phyloP scores from a whole-genome alignment of 2,329 filamentous ascomycete species.

The Exophiala dermatitidis region DNA sequence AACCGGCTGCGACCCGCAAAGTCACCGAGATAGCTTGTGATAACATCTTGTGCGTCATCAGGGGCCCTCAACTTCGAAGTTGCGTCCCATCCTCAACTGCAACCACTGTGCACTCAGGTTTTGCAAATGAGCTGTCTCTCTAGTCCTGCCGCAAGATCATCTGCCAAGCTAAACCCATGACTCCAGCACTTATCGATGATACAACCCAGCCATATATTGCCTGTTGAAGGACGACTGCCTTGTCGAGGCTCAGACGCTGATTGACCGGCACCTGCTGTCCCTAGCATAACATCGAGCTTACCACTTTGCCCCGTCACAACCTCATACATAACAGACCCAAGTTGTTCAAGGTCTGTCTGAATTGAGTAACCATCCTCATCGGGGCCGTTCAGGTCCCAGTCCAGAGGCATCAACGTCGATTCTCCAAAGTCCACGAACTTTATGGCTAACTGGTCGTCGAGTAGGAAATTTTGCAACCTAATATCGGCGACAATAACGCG shows the following conservation, averaged over 20 bases:
- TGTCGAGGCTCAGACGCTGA: conserved; percentile 7
- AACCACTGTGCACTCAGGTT: too few species aligned
- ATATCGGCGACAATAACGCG: conserved; percentile 21
- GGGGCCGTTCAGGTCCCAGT: conserved; percentile 27
- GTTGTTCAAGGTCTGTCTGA: conserved; percentile 30
- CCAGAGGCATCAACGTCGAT: conserved; percentile 26
- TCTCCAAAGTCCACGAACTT: conserved; percentile 31
- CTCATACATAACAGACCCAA: conserved; percentile 31
- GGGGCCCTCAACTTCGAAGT: too few species aligned
- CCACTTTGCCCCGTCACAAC: conserved; percentile 26
- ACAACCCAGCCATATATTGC: conserved; percentile 27
- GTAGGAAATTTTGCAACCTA: conserved; percentile 17
- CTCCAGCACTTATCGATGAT: conserved; percentile 30
- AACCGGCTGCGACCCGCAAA: too few species aligned
- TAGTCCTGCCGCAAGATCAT: background rate
- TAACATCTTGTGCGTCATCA: too few species aligned
- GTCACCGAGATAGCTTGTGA: too few species aligned
- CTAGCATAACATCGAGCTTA: conserved; percentile 28
- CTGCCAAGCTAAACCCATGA: conserved; percentile 4
- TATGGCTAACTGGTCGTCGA: conserved; percentile 26
- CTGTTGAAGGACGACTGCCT: conserved; percentile 25
- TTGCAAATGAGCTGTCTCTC: too few species aligned
- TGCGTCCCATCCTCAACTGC: too few species aligned
- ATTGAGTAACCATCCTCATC: conserved; percentile 29
- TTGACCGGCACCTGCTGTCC: conserved; percentile 3